Percentiles rank a stretch among this genome's conserved stretches.
These are phyloP conservation scores for Daedaleopsis nitida DNA, from an alignment of 768 basidiomycete genomes.

Conservation along the genomic window DNA sequence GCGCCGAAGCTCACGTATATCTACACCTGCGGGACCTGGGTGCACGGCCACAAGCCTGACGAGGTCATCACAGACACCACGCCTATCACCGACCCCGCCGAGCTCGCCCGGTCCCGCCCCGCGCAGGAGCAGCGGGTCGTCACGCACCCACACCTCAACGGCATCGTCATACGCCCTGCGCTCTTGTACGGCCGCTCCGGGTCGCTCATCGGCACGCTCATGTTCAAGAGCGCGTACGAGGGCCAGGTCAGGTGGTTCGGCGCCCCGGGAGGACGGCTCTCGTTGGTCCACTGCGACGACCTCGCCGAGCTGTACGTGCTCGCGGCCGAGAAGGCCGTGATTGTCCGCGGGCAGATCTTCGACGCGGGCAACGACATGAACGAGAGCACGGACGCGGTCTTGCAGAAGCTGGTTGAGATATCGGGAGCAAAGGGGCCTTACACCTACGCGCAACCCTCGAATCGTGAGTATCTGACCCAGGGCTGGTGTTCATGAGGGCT, in stretches of 20 bases:
- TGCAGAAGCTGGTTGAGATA: conserved; percentile 39
- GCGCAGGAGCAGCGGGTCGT: conserved; percentile 36
- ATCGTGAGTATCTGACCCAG: conserved; percentile 39
- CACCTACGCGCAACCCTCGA: conserved; percentile 34
- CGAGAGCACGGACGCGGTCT: conserved; percentile 44
- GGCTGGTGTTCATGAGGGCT: neutral
- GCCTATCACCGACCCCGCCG: conserved; percentile 29
- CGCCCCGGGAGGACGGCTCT: conserved; percentile 36
- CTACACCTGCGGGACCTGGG: conserved; percentile 49
- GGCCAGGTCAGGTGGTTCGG: conserved; percentile 38
- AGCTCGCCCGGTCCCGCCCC: conserved; percentile 37
- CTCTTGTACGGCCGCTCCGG: conserved; percentile 46
- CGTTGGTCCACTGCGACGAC: conserved; percentile 47
- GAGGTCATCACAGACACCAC: conserved; percentile 38
- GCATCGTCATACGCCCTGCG: conserved; percentile 47
- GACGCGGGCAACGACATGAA: conserved; percentile 41
- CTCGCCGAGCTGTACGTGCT: conserved; percentile 45
- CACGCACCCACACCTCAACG: conserved; percentile 35
- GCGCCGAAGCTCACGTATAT: conserved; percentile 46
- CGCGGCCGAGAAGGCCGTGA: conserved; percentile 40
- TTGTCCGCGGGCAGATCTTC: conserved; percentile 43
- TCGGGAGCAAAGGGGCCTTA: conserved; percentile 43
- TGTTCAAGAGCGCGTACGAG: conserved; percentile 34
- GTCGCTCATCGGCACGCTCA: conserved; percentile 35
- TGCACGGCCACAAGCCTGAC: conserved; percentile 40